Evolutionary conservation across 1,284 basidiomycete genomes (phyloP).

Genomic region (Mycena citricolor): DNA sequence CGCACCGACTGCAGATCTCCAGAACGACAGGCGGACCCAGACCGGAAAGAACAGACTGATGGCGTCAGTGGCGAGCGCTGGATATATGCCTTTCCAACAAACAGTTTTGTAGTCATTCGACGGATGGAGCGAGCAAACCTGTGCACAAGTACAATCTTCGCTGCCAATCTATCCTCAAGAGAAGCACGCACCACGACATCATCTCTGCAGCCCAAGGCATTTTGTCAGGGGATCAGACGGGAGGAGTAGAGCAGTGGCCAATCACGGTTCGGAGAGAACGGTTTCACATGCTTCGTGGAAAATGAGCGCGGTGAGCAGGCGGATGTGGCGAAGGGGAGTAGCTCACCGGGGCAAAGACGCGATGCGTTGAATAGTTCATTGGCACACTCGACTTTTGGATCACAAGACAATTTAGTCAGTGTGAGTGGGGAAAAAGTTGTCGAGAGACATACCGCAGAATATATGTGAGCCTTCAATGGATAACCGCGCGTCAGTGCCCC

Average conservation of each 20-base stretch:
- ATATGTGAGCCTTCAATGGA: constrained; percentile 66
- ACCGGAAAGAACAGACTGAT: constrained; percentile 80
- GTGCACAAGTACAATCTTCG: too few species aligned
- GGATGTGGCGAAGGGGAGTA: neutral
- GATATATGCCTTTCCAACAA: constrained; percentile 39
- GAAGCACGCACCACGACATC: constrained; percentile 68
- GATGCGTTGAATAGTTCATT: constrained; percentile 77
- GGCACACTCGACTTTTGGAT: constrained; percentile 69
- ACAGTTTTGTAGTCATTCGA: constrained; percentile 86
- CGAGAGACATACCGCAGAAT: constrained; percentile 66
- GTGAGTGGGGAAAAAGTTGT: neutral
- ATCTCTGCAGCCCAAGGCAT: constrained; percentile 48
- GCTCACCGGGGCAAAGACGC: constrained; percentile 70
- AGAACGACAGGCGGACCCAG: constrained; percentile 69
- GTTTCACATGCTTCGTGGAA: constrained; percentile 69
- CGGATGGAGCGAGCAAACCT: constrained; percentile 78
- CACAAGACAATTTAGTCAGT: constrained; percentile 4
- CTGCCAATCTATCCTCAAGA: constrained; percentile 13
- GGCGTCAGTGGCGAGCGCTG: constrained; percentile 20
- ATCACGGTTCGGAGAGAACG: constrained; percentile 72
- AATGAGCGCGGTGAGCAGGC: constrained; percentile 7
- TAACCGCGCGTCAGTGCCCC: neutral
- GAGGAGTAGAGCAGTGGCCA: neutral
- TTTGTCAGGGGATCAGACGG: constrained; percentile 6
- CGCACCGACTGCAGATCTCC: constrained; percentile 76